These are phyloP conservation scores for Cyberlindnera sargentensis DNA, from an alignment of 805 yeast species.

Conservation along the genomic window DNA sequence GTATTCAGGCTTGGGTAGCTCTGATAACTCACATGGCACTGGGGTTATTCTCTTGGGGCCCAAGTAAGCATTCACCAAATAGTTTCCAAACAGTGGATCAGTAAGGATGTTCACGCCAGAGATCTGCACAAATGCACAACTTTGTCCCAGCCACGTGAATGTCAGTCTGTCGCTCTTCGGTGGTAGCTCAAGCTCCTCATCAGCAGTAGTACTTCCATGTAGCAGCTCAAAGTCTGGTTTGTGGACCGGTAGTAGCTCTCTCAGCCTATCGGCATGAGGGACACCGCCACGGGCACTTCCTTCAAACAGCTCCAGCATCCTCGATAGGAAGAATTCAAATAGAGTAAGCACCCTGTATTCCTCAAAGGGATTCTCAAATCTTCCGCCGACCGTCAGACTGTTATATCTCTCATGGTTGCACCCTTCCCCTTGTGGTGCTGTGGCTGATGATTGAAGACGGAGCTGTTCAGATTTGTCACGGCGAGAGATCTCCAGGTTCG, in stretches of 20 bases:
- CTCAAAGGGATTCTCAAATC: constrained; percentile 84
- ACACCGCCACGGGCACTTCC: constrained; percentile 50
- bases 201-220: constrained; percentile 13
- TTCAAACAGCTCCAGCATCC: constrained; percentile 66
- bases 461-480: constrained; percentile 29
- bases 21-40: constrained; percentile 60
- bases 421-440: constrained; percentile 2
- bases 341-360: constrained; percentile 89
- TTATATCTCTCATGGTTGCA: constrained; percentile 28
- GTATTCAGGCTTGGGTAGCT: constrained; percentile 62
- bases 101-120: constrained; percentile 71
- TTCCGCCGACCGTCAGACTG: constrained; percentile 55
- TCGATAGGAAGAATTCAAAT: constrained; percentile 72
- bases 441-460: background rate
- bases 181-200: constrained; percentile 25
- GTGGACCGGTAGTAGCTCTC: constrained; percentile 50
- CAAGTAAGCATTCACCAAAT: constrained; percentile 48
- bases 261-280: constrained; percentile 41
- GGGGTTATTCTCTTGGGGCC: constrained; percentile 85
- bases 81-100: constrained; percentile 74
- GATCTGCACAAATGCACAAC: constrained; percentile 70
- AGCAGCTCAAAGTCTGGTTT: constrained; percentile 37
- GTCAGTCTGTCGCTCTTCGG: constrained; percentile 40
- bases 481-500: constrained; percentile 45
- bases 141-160: constrained; percentile 92